Base-by-base conservation (phyloP, 169 alveolate genomes). In the Toxoplasma gondii region DNA sequence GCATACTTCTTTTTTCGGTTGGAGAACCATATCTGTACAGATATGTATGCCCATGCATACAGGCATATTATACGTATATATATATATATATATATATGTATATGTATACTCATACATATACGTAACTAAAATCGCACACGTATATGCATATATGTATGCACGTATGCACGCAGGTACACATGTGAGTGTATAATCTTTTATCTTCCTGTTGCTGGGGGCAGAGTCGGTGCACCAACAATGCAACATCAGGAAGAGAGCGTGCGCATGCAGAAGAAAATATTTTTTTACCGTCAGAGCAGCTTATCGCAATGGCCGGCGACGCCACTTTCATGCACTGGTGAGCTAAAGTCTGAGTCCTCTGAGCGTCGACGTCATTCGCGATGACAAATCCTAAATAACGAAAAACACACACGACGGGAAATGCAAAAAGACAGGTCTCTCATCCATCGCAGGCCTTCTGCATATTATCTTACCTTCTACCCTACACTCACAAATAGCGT, bases 301-400 rank as follows among this genome's bases (percentile, higher is more conserved):
- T 97, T 2, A 98, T 98, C 39, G 97, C 96, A 93, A 98, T 91
- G 88, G 98, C 97, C 39, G 98, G 96, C 1, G 99, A 97, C 80
- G 97, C 96, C n/a, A 97, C 92, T 91, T 98, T 96, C 69, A 97
- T 96, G 88, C 98, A 97, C 95, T 98, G 97, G 96, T 98, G 99
- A n/a, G 98, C 97, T 34, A 94, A 70, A 80, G 95, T 95, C 74
- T 97, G 98, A 4, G 99, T 99, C 94, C 99, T 96, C 93, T 98
- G 97, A 54, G 96, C 87, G 94, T 98, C 99, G 34, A 98, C 97
- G 90, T 99, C 99, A 95, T 99, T 99, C 17, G 99, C 99, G 36
- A 99, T 95, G 16, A 99, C 98, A 64, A 92, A 82, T 86, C 95
- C 95, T 93, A 93, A 49, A 39, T 74, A 43, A 88, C 43, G 36